Percentiles rank a stretch among this genome's conserved stretches.
Conservation (phyloP, 164 flowering plant genomes). For the Tetracentron sinense region DNA sequence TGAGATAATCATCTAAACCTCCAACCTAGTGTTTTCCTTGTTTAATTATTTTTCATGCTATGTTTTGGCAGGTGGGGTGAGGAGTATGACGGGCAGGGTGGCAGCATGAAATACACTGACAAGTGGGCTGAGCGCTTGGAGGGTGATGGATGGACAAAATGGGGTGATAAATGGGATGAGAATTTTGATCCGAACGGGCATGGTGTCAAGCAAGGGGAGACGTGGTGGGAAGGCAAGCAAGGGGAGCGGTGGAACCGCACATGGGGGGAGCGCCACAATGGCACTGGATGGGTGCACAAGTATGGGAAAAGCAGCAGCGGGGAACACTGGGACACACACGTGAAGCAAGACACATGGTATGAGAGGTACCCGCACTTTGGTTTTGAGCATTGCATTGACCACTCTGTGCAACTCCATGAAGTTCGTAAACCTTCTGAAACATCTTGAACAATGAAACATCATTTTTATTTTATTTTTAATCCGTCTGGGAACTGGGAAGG, state of each 20-base stretch:
- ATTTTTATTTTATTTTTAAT: neutral
- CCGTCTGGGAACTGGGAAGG: neutral
- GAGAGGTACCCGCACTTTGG: conserved; percentile 90
- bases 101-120: conserved; percentile 89
- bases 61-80: conserved; percentile 91
- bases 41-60: neutral
- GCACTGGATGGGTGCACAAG: conserved; percentile 98
- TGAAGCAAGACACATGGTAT: conserved; percentile 80
- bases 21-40: neutral
- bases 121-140: conserved; percentile 95
- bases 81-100: conserved; percentile 80
- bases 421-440: conserved; percentile 59
- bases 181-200: conserved; percentile 54
- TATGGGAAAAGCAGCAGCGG: conserved; percentile 95
- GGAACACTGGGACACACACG: conserved; percentile 97
- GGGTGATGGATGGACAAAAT: conserved; percentile 84
- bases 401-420: conserved; percentile 74
- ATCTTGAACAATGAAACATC: conserved; percentile 8
- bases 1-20: neutral
- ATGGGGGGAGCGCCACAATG: conserved; percentile 96
- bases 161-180: conserved; percentile 99
- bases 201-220: conserved; percentile 95
- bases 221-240: conserved; percentile 90
- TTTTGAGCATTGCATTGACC: conserved; percentile 73
- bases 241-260: conserved; percentile 96